These are phyloP conservation scores for Gaeumannomyces sp. DNA, from an alignment of 2,329 filamentous ascomycete genomes.

Conservation along the genomic window DNA sequence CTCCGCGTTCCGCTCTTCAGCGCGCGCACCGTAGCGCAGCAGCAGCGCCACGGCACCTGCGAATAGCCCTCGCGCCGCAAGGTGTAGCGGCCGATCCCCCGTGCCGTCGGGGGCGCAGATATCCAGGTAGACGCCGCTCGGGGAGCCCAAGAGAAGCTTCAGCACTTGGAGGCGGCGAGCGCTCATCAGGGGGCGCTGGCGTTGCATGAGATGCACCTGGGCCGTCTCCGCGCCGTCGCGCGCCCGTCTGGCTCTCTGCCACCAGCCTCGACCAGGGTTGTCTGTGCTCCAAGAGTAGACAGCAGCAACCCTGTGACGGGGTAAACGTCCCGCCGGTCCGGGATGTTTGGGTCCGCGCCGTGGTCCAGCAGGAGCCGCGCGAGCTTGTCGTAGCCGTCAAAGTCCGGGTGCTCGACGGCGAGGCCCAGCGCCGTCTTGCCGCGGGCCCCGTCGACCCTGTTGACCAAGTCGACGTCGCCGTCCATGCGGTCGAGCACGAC, in stretches of 20 bases:
- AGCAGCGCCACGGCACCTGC: background rate
- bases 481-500: background rate
- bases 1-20: background rate
- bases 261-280: no score
- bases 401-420: background rate
- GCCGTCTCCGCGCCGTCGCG: no score
- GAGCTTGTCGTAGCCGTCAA: background rate
- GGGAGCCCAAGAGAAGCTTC: background rate
- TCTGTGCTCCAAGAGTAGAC: no score
- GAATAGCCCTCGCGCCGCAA: background rate
- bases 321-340: background rate
- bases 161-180: background rate
- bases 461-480: background rate
- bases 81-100: conserved; percentile 4
- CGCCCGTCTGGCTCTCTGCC: no score
- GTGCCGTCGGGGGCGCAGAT: no score
- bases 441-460: background rate
- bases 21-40: background rate
- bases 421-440: conserved; percentile 3
- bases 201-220: background rate
- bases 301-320: background rate
- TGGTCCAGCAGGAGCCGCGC: background rate
- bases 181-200: background rate
- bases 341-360: background rate
- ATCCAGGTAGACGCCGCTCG: background rate